Evolutionary conservation across 768 basidiomycete species (phyloP), one percentile per base, ranked within the genome.

Genomic region (Rhodocollybia butyracea): DNA sequence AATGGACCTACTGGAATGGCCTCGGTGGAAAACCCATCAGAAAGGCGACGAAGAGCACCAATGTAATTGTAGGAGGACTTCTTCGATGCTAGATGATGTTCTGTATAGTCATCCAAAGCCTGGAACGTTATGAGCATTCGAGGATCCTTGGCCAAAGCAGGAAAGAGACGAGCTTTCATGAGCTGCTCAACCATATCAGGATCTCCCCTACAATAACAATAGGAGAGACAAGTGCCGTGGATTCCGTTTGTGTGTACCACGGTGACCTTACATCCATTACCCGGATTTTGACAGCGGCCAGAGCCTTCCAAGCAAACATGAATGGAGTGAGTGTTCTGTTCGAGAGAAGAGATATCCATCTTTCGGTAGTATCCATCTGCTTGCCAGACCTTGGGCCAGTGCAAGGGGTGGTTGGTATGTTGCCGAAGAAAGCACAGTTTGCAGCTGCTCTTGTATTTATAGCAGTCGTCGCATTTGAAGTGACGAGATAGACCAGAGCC

Each of bases 91-190:
- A 59, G 31, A 17, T 39, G 22, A 42, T 58, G 51, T 1, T 61
- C 22, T 5, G 59, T 40, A 45, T 61, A 63, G 3, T 59, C 5
- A 29, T 63, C 29, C 17, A 65, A 43, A 1, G 57, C 55, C 4
- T 36, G 12, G 11, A 65, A 65, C 3, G 58, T 63, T 24, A 62
- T 64, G 0, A 52, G 57, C 0, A 48, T 59, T 34, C 58, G 38
- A 24, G 64, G 59, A 11, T 34, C 48, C 1, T n/a, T 24, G 5
- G 56, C 43, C 3, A 55, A 40, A 1, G 58, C 55, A 11, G 63
- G 59, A 38, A 62, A 62, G 1, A 64, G 46, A 13, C 31, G 8
- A 5, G 36, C 32, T 5, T 19, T 13, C 5, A 58, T 34, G 3
- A 60, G 55, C 45, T 62, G 61, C 13, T 24, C 22, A 12, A n/a